These are phyloP conservation scores for Coemansia reversa DNA, from an alignment of 192 early-diverging fungal species.

Conservation along the genomic window DNA sequence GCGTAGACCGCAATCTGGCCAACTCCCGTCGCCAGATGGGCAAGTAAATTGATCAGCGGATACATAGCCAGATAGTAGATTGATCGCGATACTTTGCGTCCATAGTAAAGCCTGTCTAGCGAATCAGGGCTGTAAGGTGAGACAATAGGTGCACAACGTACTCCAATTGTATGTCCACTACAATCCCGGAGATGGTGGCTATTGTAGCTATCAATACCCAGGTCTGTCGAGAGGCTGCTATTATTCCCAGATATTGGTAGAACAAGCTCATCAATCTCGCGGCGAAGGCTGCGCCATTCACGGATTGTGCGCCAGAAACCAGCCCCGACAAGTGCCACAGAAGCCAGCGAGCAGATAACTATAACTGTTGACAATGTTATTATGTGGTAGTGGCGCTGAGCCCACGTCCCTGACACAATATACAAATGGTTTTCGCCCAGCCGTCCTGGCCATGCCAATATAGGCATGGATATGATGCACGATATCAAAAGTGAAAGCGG, in stretches of 20 bases:
- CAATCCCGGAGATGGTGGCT: not conserved
- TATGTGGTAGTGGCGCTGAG: slow-evolving; percentile 52
- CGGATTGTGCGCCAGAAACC: slow-evolving; percentile 54
- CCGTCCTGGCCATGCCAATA: slow-evolving; percentile 45
- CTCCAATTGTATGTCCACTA: not conserved
- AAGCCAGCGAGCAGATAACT: slow-evolving; percentile 49
- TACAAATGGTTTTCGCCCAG: slow-evolving; percentile 49
- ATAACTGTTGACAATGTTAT: slow-evolving; percentile 50
- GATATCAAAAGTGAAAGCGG: slow-evolving; percentile 34
- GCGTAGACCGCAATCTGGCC: slow-evolving; percentile 53
- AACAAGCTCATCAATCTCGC: slow-evolving; percentile 48
- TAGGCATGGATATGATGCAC: slow-evolving; percentile 39
- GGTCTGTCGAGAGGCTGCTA: slow-evolving; percentile 20
- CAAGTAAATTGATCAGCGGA: slow-evolving; percentile 48
- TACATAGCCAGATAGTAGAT: slow-evolving; percentile 55
- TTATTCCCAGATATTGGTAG: slow-evolving; percentile 42
- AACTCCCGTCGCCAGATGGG: slow-evolving; percentile 43
- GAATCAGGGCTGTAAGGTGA: slow-evolving; percentile 42
- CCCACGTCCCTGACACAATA: slow-evolving; percentile 47
- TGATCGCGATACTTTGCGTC: slow-evolving; percentile 53
- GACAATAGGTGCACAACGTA: slow-evolving; percentile 1
- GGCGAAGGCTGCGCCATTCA: slow-evolving; percentile 49
- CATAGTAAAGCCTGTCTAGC: slow-evolving; percentile 52
- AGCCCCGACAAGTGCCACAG: slow-evolving; percentile 49
- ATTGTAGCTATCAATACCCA: not conserved